Evolutionary conservation across 108 stramenopile species (phyloP).

Genomic region (Skeletonema menzelii): DNA sequence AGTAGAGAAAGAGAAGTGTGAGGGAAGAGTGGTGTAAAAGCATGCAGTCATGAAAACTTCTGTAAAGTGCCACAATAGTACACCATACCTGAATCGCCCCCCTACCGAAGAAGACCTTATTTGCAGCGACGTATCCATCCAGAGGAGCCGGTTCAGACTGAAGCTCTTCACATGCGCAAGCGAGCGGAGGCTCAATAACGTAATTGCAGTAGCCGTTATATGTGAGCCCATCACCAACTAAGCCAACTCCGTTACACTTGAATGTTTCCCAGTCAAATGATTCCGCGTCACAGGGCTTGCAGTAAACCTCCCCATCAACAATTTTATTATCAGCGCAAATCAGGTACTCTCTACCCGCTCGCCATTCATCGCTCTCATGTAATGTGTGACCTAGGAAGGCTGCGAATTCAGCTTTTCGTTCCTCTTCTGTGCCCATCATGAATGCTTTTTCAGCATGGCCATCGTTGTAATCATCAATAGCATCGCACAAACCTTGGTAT

Average conservation of each 20-base stretch:
- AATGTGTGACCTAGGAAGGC: constrained; percentile 36
- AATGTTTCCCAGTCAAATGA: constrained; percentile 48
- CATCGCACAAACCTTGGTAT: constrained; percentile 37
- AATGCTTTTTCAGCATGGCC: constrained; percentile 47
- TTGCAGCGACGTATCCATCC: constrained; percentile 43
- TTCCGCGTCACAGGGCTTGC: constrained; percentile 43
- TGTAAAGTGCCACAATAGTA: neutral
- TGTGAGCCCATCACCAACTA: constrained; percentile 42
- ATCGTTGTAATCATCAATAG: constrained; percentile 46
- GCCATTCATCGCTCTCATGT: constrained; percentile 46
- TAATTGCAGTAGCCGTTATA: constrained; percentile 46
- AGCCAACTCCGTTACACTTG: constrained; percentile 34
- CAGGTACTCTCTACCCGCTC: constrained; percentile 40
- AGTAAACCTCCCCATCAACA: constrained; percentile 35
- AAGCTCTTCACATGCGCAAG: constrained; percentile 38
- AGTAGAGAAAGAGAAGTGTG: too few species aligned
- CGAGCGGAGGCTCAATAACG: constrained; percentile 34
- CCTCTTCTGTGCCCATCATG: constrained; percentile 46
- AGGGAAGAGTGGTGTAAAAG: neutral
- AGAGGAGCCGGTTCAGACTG: constrained; percentile 11
- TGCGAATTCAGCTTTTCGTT: constrained; percentile 37
- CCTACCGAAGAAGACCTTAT: constrained; percentile 38
- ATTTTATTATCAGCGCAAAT: constrained; percentile 42
- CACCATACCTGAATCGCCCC: constrained; percentile 27
- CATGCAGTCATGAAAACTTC: neutral